A percentile compares a stretch with the other conserved stretches of the same genome.
Conservation (phyloP, 164 flowering plant species). For the Magnolia officinalis region DNA sequence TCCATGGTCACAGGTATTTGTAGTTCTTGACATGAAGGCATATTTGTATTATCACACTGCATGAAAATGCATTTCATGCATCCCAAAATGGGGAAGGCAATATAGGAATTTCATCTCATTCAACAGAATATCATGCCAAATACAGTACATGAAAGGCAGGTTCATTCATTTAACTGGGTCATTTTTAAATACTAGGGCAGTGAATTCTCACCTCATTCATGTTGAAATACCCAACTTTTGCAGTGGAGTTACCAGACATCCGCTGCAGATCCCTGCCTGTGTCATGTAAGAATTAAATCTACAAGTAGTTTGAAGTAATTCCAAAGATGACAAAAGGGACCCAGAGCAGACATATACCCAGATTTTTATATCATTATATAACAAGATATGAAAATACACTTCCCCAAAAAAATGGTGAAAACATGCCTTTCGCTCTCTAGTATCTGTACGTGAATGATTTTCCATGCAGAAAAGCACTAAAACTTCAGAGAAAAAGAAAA, state of each 20-base stretch:
- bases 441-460: too few species aligned
- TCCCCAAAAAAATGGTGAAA: too few species aligned
- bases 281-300: slow-evolving; percentile 44
- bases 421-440: too few species aligned
- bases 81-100: not conserved
- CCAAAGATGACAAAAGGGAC: not conserved
- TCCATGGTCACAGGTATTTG: not conserved
- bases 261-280: slow-evolving; percentile 99
- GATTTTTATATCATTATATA: not conserved
- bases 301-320: slow-evolving; percentile 24
- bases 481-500: too few species aligned
- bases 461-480: too few species aligned
- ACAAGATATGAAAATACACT: too few species aligned
- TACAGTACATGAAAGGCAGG: not conserved
- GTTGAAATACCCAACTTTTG: slow-evolving; percentile 73
- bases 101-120: not conserved
- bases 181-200: not conserved
- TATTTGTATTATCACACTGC: not conserved
- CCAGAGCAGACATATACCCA: not conserved
- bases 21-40: not conserved
- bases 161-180: not conserved
- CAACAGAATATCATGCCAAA: not conserved
- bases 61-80: not conserved
- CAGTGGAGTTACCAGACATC: slow-evolving; percentile 62
- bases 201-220: slow-evolving; percentile 54